These are phyloP conservation scores for Dendrocalamus latiflorus DNA, from an alignment of 202 grass and related monocot species.

Conservation along the genomic window DNA sequence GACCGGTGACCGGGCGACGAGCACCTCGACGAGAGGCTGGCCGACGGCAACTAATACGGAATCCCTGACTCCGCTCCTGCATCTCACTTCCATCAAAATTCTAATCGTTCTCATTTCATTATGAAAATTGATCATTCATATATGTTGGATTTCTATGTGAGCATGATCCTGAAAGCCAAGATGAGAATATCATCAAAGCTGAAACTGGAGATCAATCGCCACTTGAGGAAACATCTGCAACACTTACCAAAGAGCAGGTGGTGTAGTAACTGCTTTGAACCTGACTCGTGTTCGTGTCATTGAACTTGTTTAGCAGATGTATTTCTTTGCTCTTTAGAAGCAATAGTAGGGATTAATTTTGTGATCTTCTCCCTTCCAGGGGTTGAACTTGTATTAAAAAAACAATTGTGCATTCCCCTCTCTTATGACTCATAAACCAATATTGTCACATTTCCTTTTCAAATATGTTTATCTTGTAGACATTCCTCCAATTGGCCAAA, in stretches of 20 bases:
- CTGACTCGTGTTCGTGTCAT: background rate
- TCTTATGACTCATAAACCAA: background rate
- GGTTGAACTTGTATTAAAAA: slow-evolving; percentile 7
- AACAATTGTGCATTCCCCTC: background rate
- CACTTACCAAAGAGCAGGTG: slow-evolving; percentile 42
- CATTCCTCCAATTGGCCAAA: background rate
- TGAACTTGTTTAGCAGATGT: slow-evolving; percentile 7
- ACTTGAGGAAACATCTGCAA: slow-evolving; percentile 23
- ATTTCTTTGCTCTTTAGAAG: background rate
- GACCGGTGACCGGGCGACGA: too few relatives aligned
- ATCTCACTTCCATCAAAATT: too few relatives aligned
- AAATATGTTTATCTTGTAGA: background rate
- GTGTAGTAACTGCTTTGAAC: background rate
- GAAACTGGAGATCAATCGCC: slow-evolving; percentile 32
- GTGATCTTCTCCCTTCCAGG: background rate
- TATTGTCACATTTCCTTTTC: background rate
- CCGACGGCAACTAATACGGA: too few relatives aligned
- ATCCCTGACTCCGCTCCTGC: too few relatives aligned
- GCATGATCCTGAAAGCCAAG: slow-evolving; percentile 30
- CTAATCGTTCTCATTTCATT: background rate
- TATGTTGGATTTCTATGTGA: slow-evolving; percentile 24
- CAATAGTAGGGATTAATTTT: slow-evolving; percentile 11
- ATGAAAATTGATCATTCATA: background rate
- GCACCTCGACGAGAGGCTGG: too few relatives aligned
- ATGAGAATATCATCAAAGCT: slow-evolving; percentile 2